A percentile compares a stretch with the other conserved stretches of the same genome.
Conservation (phyloP, 805 yeast species). For the Metschnikowia picachoensis region DNA sequence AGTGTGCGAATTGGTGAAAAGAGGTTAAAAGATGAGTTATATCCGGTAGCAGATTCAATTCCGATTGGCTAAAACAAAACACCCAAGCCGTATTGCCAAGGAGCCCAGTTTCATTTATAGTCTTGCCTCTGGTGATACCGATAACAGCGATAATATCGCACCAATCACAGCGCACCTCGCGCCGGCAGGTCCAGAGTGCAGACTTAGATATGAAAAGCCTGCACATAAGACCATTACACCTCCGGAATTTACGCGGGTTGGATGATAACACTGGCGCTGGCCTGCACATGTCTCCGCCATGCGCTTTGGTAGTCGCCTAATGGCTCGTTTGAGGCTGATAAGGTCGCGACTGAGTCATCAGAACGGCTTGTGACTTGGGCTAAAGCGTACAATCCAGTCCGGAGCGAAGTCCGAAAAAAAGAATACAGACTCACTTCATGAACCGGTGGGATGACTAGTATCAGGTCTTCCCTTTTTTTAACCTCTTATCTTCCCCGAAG, state of each 20-base stretch:
- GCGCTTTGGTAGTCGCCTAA: not conserved
- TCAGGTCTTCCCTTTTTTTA: no score
- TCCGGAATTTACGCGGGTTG: not conserved
- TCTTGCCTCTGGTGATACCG: not conserved
- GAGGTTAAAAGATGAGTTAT: no score
- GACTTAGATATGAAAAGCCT: not conserved
- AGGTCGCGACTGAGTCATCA: slow-evolving; percentile 7
- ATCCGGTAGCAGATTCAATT: no score
- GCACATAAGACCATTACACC: not conserved
- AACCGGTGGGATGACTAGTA: no score
- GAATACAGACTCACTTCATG: not conserved
- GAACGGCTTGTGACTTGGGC: not conserved
- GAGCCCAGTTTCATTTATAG: slow-evolving; percentile 1
- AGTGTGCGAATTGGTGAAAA: no score
- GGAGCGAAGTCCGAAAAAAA: not conserved
- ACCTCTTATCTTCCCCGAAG: no score
- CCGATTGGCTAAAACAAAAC: not conserved
- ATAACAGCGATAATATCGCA: slow-evolving; percentile 2
- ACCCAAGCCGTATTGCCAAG: not conserved
- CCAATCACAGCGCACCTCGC: slow-evolving; percentile 7
- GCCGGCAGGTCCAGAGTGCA: slow-evolving; percentile 1
- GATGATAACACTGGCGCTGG: slow-evolving; percentile 1
- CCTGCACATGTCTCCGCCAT: not conserved
- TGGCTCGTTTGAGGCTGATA: not conserved
- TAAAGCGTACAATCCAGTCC: not conserved